Evolutionary conservation across 331 rosid genomes (phyloP).

Genomic region (Quercus phellos): DNA sequence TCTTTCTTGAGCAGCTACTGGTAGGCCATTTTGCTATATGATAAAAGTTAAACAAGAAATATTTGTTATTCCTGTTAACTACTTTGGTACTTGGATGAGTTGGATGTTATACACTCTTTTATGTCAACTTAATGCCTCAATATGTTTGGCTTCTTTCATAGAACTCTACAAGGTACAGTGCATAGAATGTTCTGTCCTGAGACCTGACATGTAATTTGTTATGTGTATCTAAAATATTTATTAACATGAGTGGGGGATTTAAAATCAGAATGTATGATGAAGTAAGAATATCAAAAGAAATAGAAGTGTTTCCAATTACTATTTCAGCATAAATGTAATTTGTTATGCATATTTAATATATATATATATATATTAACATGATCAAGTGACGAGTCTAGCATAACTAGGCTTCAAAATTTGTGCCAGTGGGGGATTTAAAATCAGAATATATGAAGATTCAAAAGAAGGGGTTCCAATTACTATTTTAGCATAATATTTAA

Average conservation of each 20-base stretch:
- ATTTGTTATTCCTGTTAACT: constrained; percentile 3
- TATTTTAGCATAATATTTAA: not conserved
- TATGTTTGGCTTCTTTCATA: not conserved
- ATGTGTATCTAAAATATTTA: no score
- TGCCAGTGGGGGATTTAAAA: not conserved
- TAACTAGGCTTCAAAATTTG: not conserved
- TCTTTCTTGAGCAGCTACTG: constrained; percentile 98
- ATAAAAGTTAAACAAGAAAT: constrained; percentile 13
- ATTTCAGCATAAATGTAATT: not conserved
- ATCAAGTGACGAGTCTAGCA: not conserved
- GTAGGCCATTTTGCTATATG: constrained; percentile 44
- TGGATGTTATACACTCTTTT: not conserved
- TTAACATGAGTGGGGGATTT: no score
- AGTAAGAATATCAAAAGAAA: not conserved
- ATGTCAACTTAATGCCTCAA: not conserved
- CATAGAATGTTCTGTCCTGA: not conserved
- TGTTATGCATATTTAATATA: not conserved
- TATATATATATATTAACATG: not conserved
- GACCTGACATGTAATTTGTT: not conserved
- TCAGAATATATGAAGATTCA: not conserved
- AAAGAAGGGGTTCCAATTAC: not conserved
- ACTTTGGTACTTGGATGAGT: constrained; percentile 6
- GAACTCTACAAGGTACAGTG: not conserved
- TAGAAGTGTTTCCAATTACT: not conserved
- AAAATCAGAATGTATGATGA: no score